Base-by-base conservation (phyloP, 2,329 filamentous ascomycete genomes). In the Cordyceps cicadae region DNA sequence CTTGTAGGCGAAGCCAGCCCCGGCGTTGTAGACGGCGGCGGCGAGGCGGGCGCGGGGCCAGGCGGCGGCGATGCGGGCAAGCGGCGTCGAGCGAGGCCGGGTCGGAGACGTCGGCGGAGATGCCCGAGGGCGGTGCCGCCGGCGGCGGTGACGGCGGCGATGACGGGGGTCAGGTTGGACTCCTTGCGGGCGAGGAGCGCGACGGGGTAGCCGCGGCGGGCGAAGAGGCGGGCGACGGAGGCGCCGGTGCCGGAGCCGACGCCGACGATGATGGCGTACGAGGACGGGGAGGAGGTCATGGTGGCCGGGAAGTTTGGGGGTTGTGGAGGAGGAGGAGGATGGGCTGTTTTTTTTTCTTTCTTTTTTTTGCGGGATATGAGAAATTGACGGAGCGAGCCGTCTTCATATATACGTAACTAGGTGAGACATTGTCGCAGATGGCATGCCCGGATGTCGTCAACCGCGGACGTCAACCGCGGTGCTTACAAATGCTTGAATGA, bases 71-170 rank as follows among this genome's bases (percentile, higher is more conserved):
- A 91, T 86, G 46, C 77, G 71, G n/a, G 83, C 76, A 60, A 92
- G 87, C 88, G 11, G 67, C 65, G 49, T 79, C 77, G 0, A 90
- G 72, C 50, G 77, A 75, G 1, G 66, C 57, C 1, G 78, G 69
- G 61, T 83, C 81, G 0, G 67, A 58, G 1, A 68, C 67, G 39
- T 75, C 72, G 29, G 88, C 81, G 5, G 81, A 79, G 67, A 93
- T 83, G 15, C 89, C 89, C 88, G 14, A 91, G 74, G 1, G 89
- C 90, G 53, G 82, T 79, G 2, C 90, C 89, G 12, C 89, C 89
- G 0, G 75, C 71, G 5, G 75, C 70, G 61, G 85, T 85, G 74
- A 94, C 91, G 66, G 90, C 87, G 3, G 80, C 70, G 7, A 89
- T 86, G 3, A 90, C 79, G n/a, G 78, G 74, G 60, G 83, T 78